Conservation (phyloP, 495 filamentous ascomycete genomes). For the Cenococcum geophilum region DNA sequence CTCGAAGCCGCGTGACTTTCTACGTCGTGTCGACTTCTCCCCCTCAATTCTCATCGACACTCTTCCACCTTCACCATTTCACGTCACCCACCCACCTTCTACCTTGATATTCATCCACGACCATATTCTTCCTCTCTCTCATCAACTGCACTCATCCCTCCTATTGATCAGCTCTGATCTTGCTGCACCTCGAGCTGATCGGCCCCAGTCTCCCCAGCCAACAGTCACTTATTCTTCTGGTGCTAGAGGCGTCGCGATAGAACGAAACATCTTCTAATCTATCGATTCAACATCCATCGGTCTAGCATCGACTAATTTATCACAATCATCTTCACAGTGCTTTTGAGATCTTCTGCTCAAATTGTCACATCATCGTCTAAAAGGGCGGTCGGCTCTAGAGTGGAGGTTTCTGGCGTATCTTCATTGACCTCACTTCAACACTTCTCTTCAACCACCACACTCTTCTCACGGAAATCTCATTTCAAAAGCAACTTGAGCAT, state of each 20-base stretch:
- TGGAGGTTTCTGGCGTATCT: neutral
- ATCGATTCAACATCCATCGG: no score
- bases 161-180: neutral
- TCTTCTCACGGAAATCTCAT: neutral
- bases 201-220: no score
- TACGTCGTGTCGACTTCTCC: neutral
- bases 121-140: neutral
- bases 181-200: neutral
- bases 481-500: neutral
- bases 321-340: no score
- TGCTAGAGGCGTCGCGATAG: no score
- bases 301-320: no score
- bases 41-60: neutral
- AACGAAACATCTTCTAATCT: no score
- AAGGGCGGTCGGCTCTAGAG: no score
- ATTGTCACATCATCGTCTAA: no score
- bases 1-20: neutral
- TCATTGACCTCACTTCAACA: neutral
- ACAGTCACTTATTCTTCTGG: no score
- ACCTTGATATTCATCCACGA: neutral
- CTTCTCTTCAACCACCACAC: constrained; percentile 1
- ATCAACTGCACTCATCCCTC: neutral
- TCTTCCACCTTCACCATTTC: neutral
- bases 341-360: no score
- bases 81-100: neutral